Evolutionary conservation across 192 early-diverging fungal genomes (phyloP).

Genomic region (Coemansia sp.): DNA sequence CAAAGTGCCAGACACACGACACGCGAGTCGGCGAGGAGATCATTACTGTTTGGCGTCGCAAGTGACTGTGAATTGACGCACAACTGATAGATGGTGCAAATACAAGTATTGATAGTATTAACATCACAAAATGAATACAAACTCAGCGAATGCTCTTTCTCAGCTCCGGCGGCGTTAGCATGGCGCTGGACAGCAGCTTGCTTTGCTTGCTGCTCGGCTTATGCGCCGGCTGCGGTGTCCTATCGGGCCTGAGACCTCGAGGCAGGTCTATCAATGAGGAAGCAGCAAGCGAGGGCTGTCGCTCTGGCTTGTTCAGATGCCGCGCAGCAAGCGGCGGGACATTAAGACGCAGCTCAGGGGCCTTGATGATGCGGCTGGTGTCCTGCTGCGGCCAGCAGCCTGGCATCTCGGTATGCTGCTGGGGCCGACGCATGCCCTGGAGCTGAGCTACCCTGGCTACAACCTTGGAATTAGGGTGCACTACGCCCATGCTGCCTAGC

Average conservation of each 20-base stretch:
- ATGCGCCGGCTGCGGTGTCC: not conserved
- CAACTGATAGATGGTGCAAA: conserved; percentile 45
- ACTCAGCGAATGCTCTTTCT: conserved; percentile 25
- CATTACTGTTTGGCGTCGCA: conserved; percentile 67
- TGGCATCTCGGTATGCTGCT: not conserved
- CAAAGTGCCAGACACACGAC: conserved; percentile 62
- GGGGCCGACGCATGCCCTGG: not conserved
- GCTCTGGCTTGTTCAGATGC: not conserved
- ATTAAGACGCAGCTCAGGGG: not conserved
- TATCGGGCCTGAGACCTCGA: not conserved
- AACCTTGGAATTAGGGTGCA: not conserved
- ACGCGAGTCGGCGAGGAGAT: conserved; percentile 63
- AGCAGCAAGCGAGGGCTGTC: not conserved
- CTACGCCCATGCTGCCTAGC: not conserved
- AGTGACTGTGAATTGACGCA: no score
- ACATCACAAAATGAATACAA: not conserved
- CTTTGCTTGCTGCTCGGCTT: conserved; percentile 1
- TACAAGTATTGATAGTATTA: not conserved
- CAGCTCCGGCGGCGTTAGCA: conserved; percentile 29
- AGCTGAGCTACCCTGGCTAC: not conserved
- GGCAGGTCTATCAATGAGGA: not conserved
- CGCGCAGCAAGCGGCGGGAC: not conserved
- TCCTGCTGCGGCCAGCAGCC: not conserved
- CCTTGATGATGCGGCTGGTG: no score
- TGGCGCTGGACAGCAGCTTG: not conserved